Evolutionary conservation across 805 yeast genomes (phyloP), one percentile per base, ranked within the genome.

Genomic region (Komagataella mondaviorum): DNA sequence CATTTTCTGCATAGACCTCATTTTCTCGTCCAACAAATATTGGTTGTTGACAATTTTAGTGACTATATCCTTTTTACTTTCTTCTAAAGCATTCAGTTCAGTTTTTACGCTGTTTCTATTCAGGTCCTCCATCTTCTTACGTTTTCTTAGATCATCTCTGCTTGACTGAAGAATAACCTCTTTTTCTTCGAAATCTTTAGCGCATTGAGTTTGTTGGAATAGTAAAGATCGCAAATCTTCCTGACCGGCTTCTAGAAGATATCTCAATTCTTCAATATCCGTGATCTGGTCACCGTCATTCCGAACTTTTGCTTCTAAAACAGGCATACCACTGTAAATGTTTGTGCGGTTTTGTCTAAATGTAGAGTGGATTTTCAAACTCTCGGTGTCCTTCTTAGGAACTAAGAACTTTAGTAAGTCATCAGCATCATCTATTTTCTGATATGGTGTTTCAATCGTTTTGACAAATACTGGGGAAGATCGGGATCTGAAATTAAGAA

Each of bases 231-330:
- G 65, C 14, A 71, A 62, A 24, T 71, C 75, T 23, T 70, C 75
- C 46, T 72, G 67, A 1, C 72, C 71, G 5, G 68, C 59, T 55
- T 71, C 76, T 22, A 72, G 57, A 46, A 68, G 58, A 53, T 66
- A 71, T 52, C 73, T 66, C 44, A 73, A 55, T 54, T 71, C 76
- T 52, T 69, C 73, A 45, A 71, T 69, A 57, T 72, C 73, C 6
- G 60, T 63, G 53, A 61, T 70, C 56, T 23, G 48, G 43, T 48
- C 51, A 14, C 48, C 50, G 6, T 36, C 51, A 0, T 56, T 57
- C 4, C 23, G 20, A 20, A 20, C 23, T 44, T 44, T n/a, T 7
- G 23, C 46, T 20, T 44, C 46, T 18, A 10, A 10, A 12, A 18
- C 16, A n/a, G 23, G 20, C 46, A 18, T 20, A 18, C 23, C 46